phyloP scores from a whole-genome alignment of 2,329 filamentous ascomycete species.

The Phialophora tarda region DNA sequence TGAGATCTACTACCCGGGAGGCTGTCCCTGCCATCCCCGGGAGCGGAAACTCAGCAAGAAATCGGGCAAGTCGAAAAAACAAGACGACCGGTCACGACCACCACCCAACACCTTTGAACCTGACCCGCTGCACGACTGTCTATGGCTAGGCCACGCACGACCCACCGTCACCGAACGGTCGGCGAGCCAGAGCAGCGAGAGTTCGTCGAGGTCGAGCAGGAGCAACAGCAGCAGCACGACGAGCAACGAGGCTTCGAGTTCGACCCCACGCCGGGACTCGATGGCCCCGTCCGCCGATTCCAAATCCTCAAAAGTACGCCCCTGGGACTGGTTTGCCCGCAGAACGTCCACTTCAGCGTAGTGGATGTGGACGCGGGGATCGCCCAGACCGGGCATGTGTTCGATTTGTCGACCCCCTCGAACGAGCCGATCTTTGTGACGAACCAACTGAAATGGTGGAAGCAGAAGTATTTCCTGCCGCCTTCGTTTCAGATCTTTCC shows the following conservation, averaged over 20 bases:
- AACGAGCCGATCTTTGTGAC: conserved; percentile 21
- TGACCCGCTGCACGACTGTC: conserved; percentile 23
- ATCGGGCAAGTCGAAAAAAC: conserved; percentile 28
- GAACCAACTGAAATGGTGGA: conserved; percentile 34
- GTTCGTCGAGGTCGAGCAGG: conserved; percentile 13
- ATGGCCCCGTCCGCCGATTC: conserved; percentile 28
- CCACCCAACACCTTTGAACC: conserved; percentile 17
- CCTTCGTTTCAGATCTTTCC: conserved; percentile 27
- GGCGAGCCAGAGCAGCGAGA: conserved; percentile 34
- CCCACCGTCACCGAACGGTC: conserved; percentile 29
- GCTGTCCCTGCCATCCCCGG: conserved; percentile 38
- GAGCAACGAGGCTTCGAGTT: conserved; percentile 12
- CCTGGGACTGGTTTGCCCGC: conserved; percentile 37
- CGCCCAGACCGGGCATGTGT: conserved; percentile 4
- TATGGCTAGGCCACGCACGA: conserved; percentile 34
- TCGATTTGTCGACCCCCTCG: conserved; percentile 2
- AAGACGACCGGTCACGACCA: conserved; percentile 18
- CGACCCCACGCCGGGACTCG: conserved; percentile 11
- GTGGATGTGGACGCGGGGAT: conserved; percentile 23
- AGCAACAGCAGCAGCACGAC: conserved; percentile 12
- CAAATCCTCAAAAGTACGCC: conserved; percentile 37
- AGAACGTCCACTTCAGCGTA: conserved; percentile 33
- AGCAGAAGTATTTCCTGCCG: conserved; percentile 25
- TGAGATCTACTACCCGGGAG: conserved; percentile 37
- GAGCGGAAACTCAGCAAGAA: conserved; percentile 27